Conservation (phyloP, 371 early-diverging fungal genomes). For the Lichtheimia hyalospora region DNA sequence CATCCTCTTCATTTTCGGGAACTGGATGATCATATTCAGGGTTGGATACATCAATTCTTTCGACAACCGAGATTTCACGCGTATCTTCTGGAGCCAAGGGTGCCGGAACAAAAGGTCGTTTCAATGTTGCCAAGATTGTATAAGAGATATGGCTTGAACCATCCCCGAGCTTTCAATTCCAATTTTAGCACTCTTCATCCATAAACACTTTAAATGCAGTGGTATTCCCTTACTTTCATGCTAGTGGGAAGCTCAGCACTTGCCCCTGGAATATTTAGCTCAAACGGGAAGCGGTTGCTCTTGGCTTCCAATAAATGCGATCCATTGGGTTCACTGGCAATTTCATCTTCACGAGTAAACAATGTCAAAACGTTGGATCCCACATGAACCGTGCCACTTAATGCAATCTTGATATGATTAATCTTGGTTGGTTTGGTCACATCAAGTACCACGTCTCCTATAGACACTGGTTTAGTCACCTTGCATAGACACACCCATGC, state of each 20-base stretch:
- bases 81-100: slow-evolving; percentile 21
- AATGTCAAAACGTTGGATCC: slow-evolving; percentile 20
- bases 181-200: neutral
- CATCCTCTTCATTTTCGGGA: slow-evolving; percentile 18
- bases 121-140: slow-evolving; percentile 26
- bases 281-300: slow-evolving; percentile 45
- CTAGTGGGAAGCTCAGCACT: slow-evolving; percentile 36
- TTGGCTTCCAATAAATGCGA: slow-evolving; percentile 33
- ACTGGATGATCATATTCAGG: slow-evolving; percentile 23
- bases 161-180: slow-evolving; percentile 19
- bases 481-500: neutral
- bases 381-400: slow-evolving; percentile 31
- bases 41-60: slow-evolving; percentile 35
- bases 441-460: slow-evolving; percentile 42
- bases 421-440: slow-evolving; percentile 38
- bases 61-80: slow-evolving; percentile 30
- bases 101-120: slow-evolving; percentile 21
- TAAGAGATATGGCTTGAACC: no score
- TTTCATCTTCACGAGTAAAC: slow-evolving; percentile 20
- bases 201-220: neutral
- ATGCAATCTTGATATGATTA: slow-evolving; percentile 30
- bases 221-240: slow-evolving; percentile 25
- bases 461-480: neutral
- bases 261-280: slow-evolving; percentile 32
- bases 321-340: slow-evolving; percentile 29